Conservation (phyloP, 345 rosid genomes). For the Populus euphratica region DNA sequence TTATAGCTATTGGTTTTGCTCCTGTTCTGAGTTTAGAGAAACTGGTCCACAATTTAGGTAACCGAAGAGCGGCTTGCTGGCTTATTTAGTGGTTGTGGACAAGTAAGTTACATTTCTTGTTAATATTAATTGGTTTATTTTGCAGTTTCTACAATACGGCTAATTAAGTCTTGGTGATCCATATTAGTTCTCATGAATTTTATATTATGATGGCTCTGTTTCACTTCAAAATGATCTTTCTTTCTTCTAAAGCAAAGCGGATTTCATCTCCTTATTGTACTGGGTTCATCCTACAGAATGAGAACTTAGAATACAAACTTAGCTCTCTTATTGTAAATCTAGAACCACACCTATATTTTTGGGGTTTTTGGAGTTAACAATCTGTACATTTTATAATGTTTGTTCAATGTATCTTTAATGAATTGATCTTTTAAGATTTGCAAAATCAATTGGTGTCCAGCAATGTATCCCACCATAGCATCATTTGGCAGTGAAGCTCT, state of each 20-base stretch:
- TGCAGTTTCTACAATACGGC: background rate
- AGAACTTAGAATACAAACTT: background rate
- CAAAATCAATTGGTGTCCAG: background rate
- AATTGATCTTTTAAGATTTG: background rate
- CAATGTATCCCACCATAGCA: too few species aligned
- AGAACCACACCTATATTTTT: too few species aligned
- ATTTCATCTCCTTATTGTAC: background rate
- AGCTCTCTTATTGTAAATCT: too few species aligned
- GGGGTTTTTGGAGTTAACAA: background rate
- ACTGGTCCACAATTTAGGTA: slow-evolving; percentile 40
- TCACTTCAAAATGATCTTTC: background rate
- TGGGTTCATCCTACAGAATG: background rate
- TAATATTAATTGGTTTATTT: background rate
- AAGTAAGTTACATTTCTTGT: slow-evolving; percentile 45
- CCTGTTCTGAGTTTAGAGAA: slow-evolving; percentile 5
- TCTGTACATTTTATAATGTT: background rate
- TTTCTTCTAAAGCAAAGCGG: background rate
- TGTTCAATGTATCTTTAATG: background rate
- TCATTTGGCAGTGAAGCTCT: too few species aligned
- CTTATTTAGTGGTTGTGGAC: slow-evolving; percentile 71
- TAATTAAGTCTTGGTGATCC: background rate
- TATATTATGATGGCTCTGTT: background rate
- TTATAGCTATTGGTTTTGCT: slow-evolving; percentile 1
- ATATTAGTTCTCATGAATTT: background rate
- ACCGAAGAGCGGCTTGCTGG: slow-evolving; percentile 89